These are phyloP conservation scores for Niveomyces coronatus DNA, from an alignment of 2,329 filamentous ascomycete species.

Conservation along the genomic window DNA sequence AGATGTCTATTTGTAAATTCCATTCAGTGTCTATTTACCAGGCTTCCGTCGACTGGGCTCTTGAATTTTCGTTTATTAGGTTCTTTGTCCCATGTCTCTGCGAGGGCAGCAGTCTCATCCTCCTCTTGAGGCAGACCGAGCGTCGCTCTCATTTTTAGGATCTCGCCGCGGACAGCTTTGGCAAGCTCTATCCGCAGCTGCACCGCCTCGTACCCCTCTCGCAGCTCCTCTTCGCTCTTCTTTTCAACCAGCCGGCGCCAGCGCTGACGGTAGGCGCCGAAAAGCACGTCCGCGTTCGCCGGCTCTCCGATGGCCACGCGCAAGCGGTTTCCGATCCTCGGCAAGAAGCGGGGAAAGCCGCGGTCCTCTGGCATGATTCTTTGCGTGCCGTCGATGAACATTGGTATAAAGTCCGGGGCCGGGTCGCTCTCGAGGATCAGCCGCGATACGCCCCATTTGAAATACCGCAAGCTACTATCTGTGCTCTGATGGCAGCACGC, in stretches of 20 bases:
- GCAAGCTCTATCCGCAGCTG: conserved; percentile 67
- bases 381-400: conserved; percentile 89
- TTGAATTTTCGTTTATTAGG: conserved; percentile 36
- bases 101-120: conserved; percentile 64
- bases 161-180: conserved; percentile 63
- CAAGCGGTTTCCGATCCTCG: conserved; percentile 60
- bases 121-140: conserved; percentile 67
- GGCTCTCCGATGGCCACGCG: conserved; percentile 70
- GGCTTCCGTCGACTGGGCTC: conserved; percentile 44
- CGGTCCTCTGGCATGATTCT: conserved; percentile 80
- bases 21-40: conserved; percentile 31
- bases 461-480: conserved; percentile 75
- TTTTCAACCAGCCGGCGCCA: conserved; percentile 58
- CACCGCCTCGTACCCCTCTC: conserved; percentile 51
- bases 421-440: conserved; percentile 85
- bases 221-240: conserved; percentile 38
- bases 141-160: conserved; percentile 63
- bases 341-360: conserved; percentile 68
- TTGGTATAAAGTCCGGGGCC: conserved; percentile 79
- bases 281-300: conserved; percentile 61
- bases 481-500: conserved; percentile 86
- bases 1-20: too few species aligned
- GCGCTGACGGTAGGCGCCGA: conserved; percentile 63
- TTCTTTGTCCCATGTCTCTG: conserved; percentile 66
- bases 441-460: conserved; percentile 93